Evolutionary conservation across 1,139 yeast genomes (phyloP).

Genomic region (Candida neerlandica): DNA sequence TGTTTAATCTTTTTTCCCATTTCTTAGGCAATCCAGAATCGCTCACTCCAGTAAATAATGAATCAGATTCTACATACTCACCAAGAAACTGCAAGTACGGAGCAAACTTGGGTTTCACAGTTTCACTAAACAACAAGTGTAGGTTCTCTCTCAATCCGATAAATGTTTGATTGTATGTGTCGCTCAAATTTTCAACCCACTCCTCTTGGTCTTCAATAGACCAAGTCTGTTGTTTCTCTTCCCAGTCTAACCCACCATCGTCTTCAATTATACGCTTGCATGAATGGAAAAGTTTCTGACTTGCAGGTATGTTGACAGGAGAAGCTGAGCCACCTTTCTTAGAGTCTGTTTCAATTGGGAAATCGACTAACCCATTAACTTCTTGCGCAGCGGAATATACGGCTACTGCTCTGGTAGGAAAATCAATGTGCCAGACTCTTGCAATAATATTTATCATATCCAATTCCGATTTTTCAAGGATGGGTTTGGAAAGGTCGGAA

Average conservation of each 20-base stretch:
- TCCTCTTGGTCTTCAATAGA: conserved; percentile 50
- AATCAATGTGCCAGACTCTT: conserved; percentile 63
- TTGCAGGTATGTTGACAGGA: conserved; percentile 33
- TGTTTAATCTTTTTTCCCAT: conserved; percentile 56
- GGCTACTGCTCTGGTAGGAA: conserved; percentile 53
- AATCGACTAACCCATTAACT: conserved; percentile 39
- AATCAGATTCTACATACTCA: conserved; percentile 53
- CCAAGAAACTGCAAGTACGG: conserved; percentile 55
- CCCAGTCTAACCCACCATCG: conserved; percentile 40
- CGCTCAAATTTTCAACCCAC: conserved; percentile 53
- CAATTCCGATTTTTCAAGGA: conserved; percentile 41
- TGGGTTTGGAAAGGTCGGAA: conserved; percentile 21
- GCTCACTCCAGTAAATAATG: conserved; percentile 39
- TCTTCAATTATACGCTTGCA: conserved; percentile 37
- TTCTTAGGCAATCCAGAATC: conserved; percentile 44
- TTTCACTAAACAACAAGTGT: conserved; percentile 46
- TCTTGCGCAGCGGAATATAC: conserved; percentile 57
- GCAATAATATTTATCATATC: conserved; percentile 50
- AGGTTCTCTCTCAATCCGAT: conserved; percentile 49
- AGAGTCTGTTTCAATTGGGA: conserved; percentile 26
- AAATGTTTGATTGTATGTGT: conserved; percentile 52
- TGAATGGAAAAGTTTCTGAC: conserved; percentile 30
- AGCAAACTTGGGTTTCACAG: conserved; percentile 63
- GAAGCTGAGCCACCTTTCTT: neutral
- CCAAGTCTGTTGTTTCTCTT: conserved; percentile 41